A percentile compares a stretch with the other conserved stretches of the same genome.
Conservation (phyloP, 2,329 filamentous ascomycete genomes). For the Aureobasidium uvarum region DNA sequence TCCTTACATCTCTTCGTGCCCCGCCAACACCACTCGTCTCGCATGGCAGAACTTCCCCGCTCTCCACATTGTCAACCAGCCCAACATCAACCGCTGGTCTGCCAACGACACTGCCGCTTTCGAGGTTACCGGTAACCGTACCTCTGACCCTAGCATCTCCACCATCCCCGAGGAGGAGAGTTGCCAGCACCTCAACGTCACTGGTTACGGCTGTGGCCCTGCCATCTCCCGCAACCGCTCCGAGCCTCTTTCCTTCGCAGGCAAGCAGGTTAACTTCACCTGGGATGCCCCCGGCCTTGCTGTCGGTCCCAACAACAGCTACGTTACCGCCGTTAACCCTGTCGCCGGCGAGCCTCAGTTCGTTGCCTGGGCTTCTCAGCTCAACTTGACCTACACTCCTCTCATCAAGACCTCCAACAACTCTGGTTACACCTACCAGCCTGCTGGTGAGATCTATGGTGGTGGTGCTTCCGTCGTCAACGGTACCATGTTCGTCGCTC, state of each 20-base stretch:
- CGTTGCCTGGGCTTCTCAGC: constrained; percentile 73
- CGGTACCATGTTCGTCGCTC: constrained; percentile 73
- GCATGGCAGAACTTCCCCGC: constrained; percentile 83
- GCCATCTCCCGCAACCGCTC: constrained; percentile 67
- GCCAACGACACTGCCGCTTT: constrained; percentile 60
- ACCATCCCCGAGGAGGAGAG: constrained; percentile 49
- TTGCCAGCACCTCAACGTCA: constrained; percentile 58
- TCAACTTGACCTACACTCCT: constrained; percentile 56
- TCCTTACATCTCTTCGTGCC: constrained; percentile 76
- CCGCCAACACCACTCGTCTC: constrained; percentile 67
- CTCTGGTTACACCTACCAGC: constrained; percentile 68
- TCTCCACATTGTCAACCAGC: constrained; percentile 69
- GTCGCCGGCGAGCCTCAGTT: constrained; percentile 59
- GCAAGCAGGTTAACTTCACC: constrained; percentile 65
- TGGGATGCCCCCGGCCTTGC: constrained; percentile 70
- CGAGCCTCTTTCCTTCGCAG: constrained; percentile 70
- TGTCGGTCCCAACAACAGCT: constrained; percentile 79
- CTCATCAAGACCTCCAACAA: constrained; percentile 64
- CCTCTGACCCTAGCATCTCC: constrained; percentile 55
- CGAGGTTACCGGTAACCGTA: constrained; percentile 62
- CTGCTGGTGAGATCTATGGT: constrained; percentile 64
- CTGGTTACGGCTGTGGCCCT: constrained; percentile 59
- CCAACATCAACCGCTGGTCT: constrained; percentile 68
- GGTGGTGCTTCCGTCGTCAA: constrained; percentile 70
- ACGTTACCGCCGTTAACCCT: constrained; percentile 59